Evolutionary conservation across 768 basidiomycete genomes (phyloP).

Genomic region (Pleurotus pulmonarius): DNA sequence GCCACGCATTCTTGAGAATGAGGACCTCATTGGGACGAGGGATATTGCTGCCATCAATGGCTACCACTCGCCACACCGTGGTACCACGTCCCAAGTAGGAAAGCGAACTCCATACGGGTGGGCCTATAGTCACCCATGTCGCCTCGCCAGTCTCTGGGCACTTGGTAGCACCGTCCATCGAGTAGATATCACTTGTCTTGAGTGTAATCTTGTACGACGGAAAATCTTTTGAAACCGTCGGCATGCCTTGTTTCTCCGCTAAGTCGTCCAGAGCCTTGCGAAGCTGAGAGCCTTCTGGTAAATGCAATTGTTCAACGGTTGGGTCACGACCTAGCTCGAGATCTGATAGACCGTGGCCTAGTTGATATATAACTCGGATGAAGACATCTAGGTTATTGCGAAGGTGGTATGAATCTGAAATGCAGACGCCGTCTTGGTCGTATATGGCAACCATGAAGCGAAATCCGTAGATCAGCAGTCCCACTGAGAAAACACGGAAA

Average conservation of each 20-base stretch:
- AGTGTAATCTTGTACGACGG: background rate
- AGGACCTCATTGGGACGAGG: constrained; percentile 3
- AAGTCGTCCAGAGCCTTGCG: too few relatives aligned
- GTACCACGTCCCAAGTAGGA: constrained; percentile 15
- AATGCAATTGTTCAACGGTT: too few relatives aligned
- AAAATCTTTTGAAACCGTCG: too few relatives aligned
- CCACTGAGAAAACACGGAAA: constrained; percentile 24
- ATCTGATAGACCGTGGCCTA: constrained; percentile 13
- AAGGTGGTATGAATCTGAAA: constrained; percentile 22
- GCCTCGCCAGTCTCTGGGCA: constrained; percentile 1
- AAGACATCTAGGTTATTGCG: constrained; percentile 16
- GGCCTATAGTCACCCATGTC: constrained; percentile 14
- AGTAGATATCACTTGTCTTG: background rate
- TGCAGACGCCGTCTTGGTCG: constrained; percentile 22
- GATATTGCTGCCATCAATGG: background rate
- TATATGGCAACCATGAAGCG: constrained; percentile 26
- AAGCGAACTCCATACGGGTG: constrained; percentile 15
- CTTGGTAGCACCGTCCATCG: background rate
- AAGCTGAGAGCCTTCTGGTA: too few relatives aligned
- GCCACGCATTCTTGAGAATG: constrained; percentile 15
- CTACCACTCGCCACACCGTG: constrained; percentile 12
- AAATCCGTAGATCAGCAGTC: constrained; percentile 23
- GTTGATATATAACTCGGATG: constrained; percentile 20
- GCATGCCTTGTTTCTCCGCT: too few relatives aligned
- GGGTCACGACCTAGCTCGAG: too few relatives aligned